Evolutionary conservation across 2,329 filamentous ascomycete genomes (phyloP).

Genomic region (Microcera coccophila): DNA sequence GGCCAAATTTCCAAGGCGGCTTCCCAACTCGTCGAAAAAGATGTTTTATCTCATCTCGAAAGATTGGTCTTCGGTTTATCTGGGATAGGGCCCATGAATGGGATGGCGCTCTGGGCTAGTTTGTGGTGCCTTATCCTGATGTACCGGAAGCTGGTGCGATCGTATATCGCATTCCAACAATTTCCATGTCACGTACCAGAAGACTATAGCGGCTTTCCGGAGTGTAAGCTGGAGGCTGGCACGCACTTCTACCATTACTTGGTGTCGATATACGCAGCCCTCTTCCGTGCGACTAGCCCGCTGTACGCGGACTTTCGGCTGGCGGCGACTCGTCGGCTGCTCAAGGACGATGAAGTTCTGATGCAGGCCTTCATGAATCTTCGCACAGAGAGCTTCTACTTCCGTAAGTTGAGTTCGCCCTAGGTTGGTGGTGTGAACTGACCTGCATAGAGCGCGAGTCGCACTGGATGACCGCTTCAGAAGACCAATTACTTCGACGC

Average conservation of each 20-base stretch:
- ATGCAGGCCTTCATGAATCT: constrained; percentile 25
- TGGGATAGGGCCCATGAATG: constrained; percentile 23
- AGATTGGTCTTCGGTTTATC: constrained; percentile 23
- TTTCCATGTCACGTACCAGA: constrained; percentile 29
- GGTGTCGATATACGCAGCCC: constrained; percentile 26
- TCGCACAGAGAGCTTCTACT: constrained; percentile 29
- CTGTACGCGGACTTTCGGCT: constrained; percentile 26
- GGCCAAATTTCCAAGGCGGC: constrained; percentile 27
- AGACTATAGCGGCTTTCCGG: constrained; percentile 27
- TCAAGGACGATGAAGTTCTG: constrained; percentile 22
- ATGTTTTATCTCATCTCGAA: constrained; percentile 23
- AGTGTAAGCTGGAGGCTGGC: constrained; percentile 26
- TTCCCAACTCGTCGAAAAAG: constrained; percentile 26
- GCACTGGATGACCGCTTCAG: constrained; percentile 23
- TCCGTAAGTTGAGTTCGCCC: constrained; percentile 17
- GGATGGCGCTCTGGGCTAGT: constrained; percentile 26
- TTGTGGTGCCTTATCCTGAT: constrained; percentile 28
- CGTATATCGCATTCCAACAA: constrained; percentile 27
- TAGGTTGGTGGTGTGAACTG: not conserved
- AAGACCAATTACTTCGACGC: constrained; percentile 25
- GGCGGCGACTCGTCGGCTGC: constrained; percentile 19
- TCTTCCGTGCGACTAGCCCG: constrained; percentile 27
- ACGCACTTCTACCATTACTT: constrained; percentile 29
- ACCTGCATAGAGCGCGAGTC: constrained; percentile 24
- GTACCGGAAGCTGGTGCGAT: constrained; percentile 27